Base-by-base conservation (phyloP, 768 basidiomycete genomes). In the Strobilomyces confusus region DNA sequence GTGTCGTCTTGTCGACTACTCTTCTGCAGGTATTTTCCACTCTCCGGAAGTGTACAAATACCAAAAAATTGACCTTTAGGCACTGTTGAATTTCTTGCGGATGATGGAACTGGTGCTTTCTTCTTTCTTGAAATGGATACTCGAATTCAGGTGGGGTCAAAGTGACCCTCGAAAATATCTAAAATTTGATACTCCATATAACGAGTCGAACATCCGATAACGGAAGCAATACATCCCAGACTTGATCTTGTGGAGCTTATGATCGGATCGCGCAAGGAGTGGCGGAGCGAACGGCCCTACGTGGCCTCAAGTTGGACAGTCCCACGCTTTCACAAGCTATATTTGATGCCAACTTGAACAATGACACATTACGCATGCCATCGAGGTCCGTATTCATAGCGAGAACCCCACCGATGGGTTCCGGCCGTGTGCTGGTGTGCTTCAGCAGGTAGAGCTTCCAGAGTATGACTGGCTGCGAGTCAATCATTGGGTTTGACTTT, bases 111-210 rank as follows among this genome's bases (percentile, higher is more conserved):
- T 1, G 77, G 73, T 0, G 60, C 72, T 1, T 86, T 84, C 68
- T 86, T 75, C 70, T 89, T 87, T 55, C 72, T 89, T 13, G 86
- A 89, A 64, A 82, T 87, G 80, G 87, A 89, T 56, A 82, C 83
- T 0, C 75, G 84, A 9, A 77, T 86, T 42, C 83, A 84, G 62
- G 81, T 75, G 48, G 48, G 61, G 36, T 37, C 9, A 32, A 8
- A 11, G 20, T 36, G 13, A 4, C 46, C 0, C 17, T 1, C 17
- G 14, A 44, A 44, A n/a, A 13, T 11, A 32, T n/a, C 17, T 6
- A 19, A 19, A 14, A 14, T 17, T 41, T 4, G 12, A n/a, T n/a
- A 19, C 26, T 38, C 9, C 29, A 30, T 11, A 30, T 30, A n/a
- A 9, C 59, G 84, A 75, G 84, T 87, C 17, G 86, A 87, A 65